Conservation (phyloP, 2,329 filamentous ascomycete genomes). For the Arthrobotrys pseudoclavata region DNA sequence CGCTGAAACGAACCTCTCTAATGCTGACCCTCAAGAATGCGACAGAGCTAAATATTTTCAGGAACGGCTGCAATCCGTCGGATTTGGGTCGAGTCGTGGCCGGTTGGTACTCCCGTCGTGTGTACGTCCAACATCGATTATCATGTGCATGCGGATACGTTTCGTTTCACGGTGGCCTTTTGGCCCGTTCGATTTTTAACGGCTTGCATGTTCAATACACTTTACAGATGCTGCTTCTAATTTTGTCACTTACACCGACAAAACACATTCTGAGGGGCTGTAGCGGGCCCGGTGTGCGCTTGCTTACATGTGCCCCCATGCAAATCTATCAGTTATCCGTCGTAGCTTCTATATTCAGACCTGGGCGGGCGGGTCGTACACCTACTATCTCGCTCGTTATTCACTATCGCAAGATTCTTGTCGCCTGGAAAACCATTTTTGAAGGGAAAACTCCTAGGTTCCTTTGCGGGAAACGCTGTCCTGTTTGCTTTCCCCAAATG, state of each 20-base stretch:
- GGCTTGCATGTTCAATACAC: not conserved
- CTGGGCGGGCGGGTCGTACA: conserved; percentile 17
- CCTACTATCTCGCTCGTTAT: not conserved
- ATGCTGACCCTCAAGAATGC: conserved; percentile 12
- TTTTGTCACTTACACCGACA: conserved; percentile 41
- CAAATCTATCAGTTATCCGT: conserved; percentile 42
- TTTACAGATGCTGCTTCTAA: conserved; percentile 34
- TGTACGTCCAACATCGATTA: conserved; percentile 13
- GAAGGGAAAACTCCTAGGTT: not conserved
- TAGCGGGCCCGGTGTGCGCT: conserved; percentile 32
- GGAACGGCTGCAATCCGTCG: conserved; percentile 2
- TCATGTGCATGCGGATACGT: conserved; percentile 20
- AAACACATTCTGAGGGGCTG: conserved; percentile 29
- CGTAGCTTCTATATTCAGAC: conserved; percentile 52
- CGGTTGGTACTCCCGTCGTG: conserved; percentile 2
- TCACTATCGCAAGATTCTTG: conserved; percentile 8
- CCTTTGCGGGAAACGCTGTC: not conserved
- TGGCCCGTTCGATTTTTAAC: not conserved
- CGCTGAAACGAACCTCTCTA: conserved; percentile 15
- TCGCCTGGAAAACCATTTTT: conserved; percentile 13
- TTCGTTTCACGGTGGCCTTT: conserved; percentile 34
- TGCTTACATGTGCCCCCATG: conserved; percentile 54
- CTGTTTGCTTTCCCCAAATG: conserved; percentile 3
- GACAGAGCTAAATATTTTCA: conserved; percentile 16
- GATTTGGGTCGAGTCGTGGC: conserved; percentile 20